phyloP scores from a whole-genome alignment of 495 filamentous ascomycete species.

The Neurospora sp. region DNA sequence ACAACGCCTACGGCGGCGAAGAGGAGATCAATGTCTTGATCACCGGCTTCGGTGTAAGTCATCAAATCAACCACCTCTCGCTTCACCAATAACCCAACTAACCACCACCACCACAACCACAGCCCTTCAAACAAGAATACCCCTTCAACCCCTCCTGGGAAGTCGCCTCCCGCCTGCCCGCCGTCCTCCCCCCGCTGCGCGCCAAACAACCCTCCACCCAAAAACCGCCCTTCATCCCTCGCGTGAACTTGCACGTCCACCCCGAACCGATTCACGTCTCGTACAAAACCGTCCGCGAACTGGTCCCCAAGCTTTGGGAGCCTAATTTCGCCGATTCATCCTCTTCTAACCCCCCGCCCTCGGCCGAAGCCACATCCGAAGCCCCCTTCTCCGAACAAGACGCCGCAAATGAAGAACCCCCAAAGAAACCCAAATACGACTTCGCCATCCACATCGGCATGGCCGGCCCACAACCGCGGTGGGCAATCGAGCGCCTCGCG shows the following conservation, averaged over 20 bases:
- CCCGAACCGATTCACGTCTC: constrained; percentile 57
- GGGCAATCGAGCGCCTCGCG: constrained; percentile 58
- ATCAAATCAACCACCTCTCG: not conserved
- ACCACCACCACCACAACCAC: not conserved
- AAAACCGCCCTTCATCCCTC: constrained; percentile 27
- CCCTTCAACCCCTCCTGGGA: constrained; percentile 64
- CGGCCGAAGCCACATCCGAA: not conserved
- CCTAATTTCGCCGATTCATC: not conserved
- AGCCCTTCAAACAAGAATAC: constrained; percentile 58
- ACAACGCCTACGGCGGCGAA: constrained; percentile 12
- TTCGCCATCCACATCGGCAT: constrained; percentile 73
- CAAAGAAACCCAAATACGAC: constrained; percentile 39
- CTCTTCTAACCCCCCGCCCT: no score
- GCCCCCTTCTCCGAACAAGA: constrained; percentile 7
- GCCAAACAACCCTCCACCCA: constrained; percentile 15
- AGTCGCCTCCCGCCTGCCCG: constrained; percentile 45
- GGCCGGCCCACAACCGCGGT: constrained; percentile 57
- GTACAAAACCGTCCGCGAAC: constrained; percentile 52
- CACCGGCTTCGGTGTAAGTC: constrained; percentile 63
- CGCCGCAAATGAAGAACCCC: not conserved
- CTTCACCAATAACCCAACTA: not conserved
- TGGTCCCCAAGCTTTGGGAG: constrained; percentile 51
- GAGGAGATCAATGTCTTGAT: constrained; percentile 57
- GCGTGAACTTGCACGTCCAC: constrained; percentile 55
- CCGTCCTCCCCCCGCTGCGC: constrained; percentile 41